Conservation (phyloP, 2,329 filamentous ascomycete genomes). For the Ophiostoma sp. region DNA sequence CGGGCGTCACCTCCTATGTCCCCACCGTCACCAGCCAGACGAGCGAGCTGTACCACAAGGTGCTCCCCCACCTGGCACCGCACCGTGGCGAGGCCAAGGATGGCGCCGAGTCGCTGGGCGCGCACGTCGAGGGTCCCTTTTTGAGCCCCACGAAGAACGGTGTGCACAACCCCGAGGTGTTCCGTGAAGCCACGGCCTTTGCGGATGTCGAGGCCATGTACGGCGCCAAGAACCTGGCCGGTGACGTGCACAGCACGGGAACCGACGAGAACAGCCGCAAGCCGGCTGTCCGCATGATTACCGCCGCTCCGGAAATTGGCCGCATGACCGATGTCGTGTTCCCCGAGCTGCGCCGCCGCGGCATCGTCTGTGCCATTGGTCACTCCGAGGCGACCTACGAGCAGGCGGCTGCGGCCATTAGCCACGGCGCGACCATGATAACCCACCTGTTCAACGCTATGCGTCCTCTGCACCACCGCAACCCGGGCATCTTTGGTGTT, state of each 20-base stretch:
- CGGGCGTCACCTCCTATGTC: slow-evolving; percentile 84
- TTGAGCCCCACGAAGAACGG: slow-evolving; percentile 81
- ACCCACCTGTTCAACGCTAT: slow-evolving; percentile 95
- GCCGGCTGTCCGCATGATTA: slow-evolving; percentile 72
- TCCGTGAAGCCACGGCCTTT: slow-evolving; percentile 64
- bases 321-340: slow-evolving; percentile 66
- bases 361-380: slow-evolving; percentile 77
- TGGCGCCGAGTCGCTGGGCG: slow-evolving; percentile 80
- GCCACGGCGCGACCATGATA: slow-evolving; percentile 81
- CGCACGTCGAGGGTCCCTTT: slow-evolving; percentile 90
- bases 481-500: slow-evolving; percentile 86
- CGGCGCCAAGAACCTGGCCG: slow-evolving; percentile 65
- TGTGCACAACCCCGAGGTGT: slow-evolving; percentile 74
- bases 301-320: slow-evolving; percentile 79
- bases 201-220: slow-evolving; percentile 70
- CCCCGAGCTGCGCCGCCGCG: slow-evolving; percentile 60
- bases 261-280: slow-evolving; percentile 32
- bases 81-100: slow-evolving; percentile 62
- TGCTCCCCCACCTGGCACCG: slow-evolving; percentile 75
- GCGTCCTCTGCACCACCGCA: slow-evolving; percentile 84
- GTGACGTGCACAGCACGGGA: not conserved
- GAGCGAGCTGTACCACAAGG: slow-evolving; percentile 77
- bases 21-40: slow-evolving; percentile 82
- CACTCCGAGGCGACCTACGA: slow-evolving; percentile 89
- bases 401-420: slow-evolving; percentile 69